Evolutionary conservation across 2,329 filamentous ascomycete genomes (phyloP), one percentile per base, ranked within the genome.

Genomic region (Colletotrichum sp.): DNA sequence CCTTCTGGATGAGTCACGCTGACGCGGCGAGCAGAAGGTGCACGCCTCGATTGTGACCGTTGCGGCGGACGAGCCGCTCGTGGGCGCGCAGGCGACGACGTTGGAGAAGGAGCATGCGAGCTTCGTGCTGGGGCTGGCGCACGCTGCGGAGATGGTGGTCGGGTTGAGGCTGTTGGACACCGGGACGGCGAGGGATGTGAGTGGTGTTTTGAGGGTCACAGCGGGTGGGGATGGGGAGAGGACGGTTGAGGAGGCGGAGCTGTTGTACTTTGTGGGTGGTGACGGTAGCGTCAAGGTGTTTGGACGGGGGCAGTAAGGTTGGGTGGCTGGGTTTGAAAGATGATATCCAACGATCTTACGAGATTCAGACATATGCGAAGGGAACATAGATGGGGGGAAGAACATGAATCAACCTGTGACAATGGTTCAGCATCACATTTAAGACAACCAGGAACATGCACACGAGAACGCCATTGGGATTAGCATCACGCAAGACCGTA

Each of bases 121-220:
- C n/a, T 91, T 98, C 75, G 85, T 94, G 24, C 87, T 96, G 44
- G 91, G 90, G 7, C 85, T 94, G 78, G 94, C 94, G n/a, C 95
- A 98, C 82, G 90, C 92, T 80, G 95, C 96, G 10, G 86, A 91
- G n/a, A 88, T 90, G 77, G 89, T 96, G 5, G 85, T 98, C 80
- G 92, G 94, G 77, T 86, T 97, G 74, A 89, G 96, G 69, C 89
- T 93, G 81, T 84, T 99, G 77, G 96, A 98, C 81, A 98, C 96
- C 0, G 96, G 96, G 1, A 93, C 93, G n/a, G 96, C 96, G 77
- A 93, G 91, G 82, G 96, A 98, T 85, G 95, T 99, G 36, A 98
- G 95, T 85, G 96, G 96, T 4, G 95, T 98, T 59, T 81, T 98
- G 78, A 90, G 96, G 79, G 89, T 97, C 66, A 96, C 94, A 21